Evolutionary conservation across 1,284 basidiomycete species (phyloP).

Genomic region (Neolentinus lepideus): DNA sequence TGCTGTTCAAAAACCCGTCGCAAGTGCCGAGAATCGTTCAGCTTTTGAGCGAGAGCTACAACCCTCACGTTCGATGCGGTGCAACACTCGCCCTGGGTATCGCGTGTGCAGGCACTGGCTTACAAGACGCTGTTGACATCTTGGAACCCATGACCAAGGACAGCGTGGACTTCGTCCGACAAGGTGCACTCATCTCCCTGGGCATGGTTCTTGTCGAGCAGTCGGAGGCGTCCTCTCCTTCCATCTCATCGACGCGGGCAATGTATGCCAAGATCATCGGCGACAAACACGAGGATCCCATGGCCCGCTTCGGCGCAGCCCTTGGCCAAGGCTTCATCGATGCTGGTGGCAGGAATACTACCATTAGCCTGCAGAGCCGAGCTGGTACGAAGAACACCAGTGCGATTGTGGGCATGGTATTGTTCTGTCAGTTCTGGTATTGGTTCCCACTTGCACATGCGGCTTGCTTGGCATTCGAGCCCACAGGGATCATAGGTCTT

Average conservation of each 20-base stretch:
- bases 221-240: constrained; percentile 83
- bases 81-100: constrained; percentile 93
- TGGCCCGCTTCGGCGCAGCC: constrained; percentile 94
- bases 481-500: constrained; percentile 89
- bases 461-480: constrained; percentile 85
- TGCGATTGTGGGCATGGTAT: constrained; percentile 90
- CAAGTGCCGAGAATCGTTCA: constrained; percentile 95
- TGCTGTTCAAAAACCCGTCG: constrained; percentile 91
- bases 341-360: constrained; percentile 92
- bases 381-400: constrained; percentile 88
- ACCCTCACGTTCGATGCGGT: constrained; percentile 95
- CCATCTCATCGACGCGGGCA: constrained; percentile 71
- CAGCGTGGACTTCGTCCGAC: constrained; percentile 93
- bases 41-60: constrained; percentile 93
- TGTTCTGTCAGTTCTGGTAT: constrained; percentile 99
- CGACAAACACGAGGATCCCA: constrained; percentile 96
- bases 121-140: constrained; percentile 92
- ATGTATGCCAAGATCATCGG: constrained; percentile 84
- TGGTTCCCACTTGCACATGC: constrained; percentile 98
- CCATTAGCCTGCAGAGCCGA: constrained; percentile 86
- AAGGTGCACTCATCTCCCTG: constrained; percentile 92
- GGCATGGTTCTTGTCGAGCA: constrained; percentile 96
- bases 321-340: constrained; percentile 94
- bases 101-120: constrained; percentile 94
- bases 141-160: constrained; percentile 96